Percentiles rank a stretch among this genome's conserved stretches.
phyloP scores from a whole-genome alignment of 176 grass and related monocot genomes.

The Chrysopogon serrulatus region DNA sequence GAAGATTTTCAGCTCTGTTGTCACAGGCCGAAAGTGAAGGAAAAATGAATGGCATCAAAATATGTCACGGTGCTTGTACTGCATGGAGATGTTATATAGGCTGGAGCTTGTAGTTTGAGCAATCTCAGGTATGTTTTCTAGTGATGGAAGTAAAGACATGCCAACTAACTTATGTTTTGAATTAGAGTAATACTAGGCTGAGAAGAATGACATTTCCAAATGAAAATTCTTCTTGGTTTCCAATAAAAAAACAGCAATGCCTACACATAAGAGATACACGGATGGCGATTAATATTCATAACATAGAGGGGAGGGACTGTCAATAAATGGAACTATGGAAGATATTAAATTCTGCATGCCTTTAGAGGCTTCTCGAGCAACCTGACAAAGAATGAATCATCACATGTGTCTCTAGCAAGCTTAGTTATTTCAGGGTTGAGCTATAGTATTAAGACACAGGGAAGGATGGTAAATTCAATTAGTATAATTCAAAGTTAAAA shows the following conservation, averaged over 20 bases:
- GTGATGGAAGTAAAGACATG: neutral
- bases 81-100: no score
- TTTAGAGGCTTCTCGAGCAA: constrained; percentile 67
- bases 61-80: no score
- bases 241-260: constrained; percentile 66
- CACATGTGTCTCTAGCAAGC: constrained; percentile 10
- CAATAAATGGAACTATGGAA: constrained; percentile 7
- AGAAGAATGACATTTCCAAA: constrained; percentile 76
- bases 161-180: constrained; percentile 1
- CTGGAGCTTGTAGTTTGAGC: no score
- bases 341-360: constrained; percentile 36
- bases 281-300: neutral
- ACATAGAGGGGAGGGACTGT: neutral
- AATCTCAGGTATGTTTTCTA: no score
- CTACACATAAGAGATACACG: constrained; percentile 38
- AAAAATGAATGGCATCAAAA: no score
- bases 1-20: no score
- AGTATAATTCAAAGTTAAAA: constrained; percentile 12
- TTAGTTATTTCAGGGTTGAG: constrained; percentile 24
- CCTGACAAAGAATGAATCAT: constrained; percentile 45
- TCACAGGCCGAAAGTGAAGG: no score
- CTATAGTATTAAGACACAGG: neutral
- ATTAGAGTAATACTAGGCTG: constrained; percentile 59
- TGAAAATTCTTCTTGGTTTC: constrained; percentile 60
- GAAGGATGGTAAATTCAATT: constrained; percentile 3